A percentile compares a stretch with the other conserved stretches of the same genome.
Evolutionary conservation across 2,329 filamentous ascomycete genomes (phyloP).

Genomic region (Epichloe baconii): DNA sequence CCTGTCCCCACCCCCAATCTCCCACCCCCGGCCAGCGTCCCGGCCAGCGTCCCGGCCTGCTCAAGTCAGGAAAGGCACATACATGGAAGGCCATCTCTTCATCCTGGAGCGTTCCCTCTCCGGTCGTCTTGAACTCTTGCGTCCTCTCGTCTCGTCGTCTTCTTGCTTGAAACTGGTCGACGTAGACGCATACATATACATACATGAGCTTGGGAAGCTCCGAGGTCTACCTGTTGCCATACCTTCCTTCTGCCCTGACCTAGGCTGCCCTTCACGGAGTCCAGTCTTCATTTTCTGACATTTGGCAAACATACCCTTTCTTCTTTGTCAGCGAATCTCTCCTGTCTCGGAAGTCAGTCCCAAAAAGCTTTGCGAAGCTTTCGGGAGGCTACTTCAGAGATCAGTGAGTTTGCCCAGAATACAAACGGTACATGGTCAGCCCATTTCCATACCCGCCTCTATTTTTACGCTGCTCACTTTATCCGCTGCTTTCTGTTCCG

Average conservation of each 20-base stretch:
- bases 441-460: constrained; percentile 20
- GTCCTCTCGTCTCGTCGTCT: constrained; percentile 1
- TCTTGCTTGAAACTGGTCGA: neutral
- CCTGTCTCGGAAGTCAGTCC: neutral
- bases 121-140: neutral
- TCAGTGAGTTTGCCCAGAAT: neutral
- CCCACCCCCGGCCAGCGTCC: neutral
- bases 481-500: constrained; percentile 19
- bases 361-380: neutral
- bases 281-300: neutral
- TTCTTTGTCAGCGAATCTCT: neutral
- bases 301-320: neutral
- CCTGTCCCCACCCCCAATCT: neutral
- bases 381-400: neutral
- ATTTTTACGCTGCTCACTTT: constrained; percentile 15
- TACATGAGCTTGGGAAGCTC: neutral
- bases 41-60: constrained; percentile 3
- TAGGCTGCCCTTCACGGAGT: neutral
- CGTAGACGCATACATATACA: neutral
- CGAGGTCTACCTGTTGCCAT: neutral
- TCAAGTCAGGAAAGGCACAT: constrained; percentile 7
- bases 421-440: constrained; percentile 16
- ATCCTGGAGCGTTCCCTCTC: neutral
- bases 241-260: neutral
- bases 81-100: constrained; percentile 3